A percentile compares a stretch with the other conserved stretches of the same genome.
phyloP scores from a whole-genome alignment of 1,284 basidiomycete species.

The Hemileia vastatrix region DNA sequence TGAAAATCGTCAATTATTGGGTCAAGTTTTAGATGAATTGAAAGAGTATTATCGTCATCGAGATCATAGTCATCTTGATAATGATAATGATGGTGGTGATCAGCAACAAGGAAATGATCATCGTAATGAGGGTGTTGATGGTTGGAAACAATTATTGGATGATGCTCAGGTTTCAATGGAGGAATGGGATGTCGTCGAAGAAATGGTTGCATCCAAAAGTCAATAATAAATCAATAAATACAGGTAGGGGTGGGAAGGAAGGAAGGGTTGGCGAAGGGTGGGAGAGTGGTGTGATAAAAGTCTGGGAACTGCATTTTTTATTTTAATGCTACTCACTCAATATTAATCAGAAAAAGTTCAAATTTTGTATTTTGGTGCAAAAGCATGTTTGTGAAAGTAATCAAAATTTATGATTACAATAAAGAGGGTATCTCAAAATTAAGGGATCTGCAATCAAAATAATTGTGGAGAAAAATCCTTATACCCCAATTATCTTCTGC shows the following conservation, averaged over 20 bases:
- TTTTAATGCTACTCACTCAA: too few species aligned
- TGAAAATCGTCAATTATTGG: slow-evolving; percentile 2
- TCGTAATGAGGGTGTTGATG: not conserved
- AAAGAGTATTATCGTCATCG: not conserved
- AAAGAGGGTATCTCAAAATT: too few species aligned
- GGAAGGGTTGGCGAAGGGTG: not conserved
- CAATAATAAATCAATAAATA: not conserved
- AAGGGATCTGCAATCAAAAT: too few species aligned
- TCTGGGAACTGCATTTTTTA: too few species aligned
- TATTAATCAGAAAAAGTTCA: too few species aligned
- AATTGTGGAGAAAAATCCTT: too few species aligned
- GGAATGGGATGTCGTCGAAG: not conserved
- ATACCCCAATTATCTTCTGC: too few species aligned
- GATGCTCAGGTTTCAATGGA: not conserved
- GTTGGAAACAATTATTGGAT: not conserved
- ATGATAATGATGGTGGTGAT: slow-evolving; percentile 13
- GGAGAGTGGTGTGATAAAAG: not conserved
- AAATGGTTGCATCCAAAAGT: not conserved
- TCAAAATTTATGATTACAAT: too few species aligned
- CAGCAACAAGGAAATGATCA: not conserved
- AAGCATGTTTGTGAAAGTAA: too few species aligned
- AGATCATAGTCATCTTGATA: slow-evolving; percentile 7
- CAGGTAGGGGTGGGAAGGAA: not conserved
- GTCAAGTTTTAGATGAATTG: slow-evolving; percentile 5
- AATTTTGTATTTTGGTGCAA: too few species aligned